A percentile compares a stretch with the other conserved stretches of the same genome.
phyloP scores from a whole-genome alignment of 768 basidiomycete genomes.

The Auriscalpium microsporum region DNA sequence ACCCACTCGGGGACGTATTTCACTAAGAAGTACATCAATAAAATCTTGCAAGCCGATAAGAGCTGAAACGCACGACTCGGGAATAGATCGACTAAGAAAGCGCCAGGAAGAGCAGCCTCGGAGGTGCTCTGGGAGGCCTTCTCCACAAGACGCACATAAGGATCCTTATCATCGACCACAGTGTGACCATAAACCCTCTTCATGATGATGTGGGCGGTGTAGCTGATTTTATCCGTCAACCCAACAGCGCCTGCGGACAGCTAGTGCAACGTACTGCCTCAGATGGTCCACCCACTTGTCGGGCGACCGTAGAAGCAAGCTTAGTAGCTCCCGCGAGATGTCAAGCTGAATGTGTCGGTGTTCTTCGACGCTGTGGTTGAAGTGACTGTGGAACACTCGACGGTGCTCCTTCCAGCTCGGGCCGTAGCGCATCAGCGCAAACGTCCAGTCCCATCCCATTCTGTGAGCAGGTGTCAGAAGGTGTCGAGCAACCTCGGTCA shows the following conservation, averaged over 20 bases:
- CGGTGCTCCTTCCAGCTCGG: constrained; percentile 17
- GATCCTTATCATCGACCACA: constrained; percentile 8
- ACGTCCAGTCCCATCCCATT: constrained; percentile 18
- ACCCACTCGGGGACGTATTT: constrained; percentile 21
- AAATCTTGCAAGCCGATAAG: not conserved
- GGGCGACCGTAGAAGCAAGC: constrained; percentile 11
- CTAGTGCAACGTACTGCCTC: constrained; percentile 4
- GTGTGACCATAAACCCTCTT: constrained; percentile 13
- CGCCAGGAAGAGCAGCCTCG: constrained; percentile 12
- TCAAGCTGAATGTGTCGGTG: constrained; percentile 11
- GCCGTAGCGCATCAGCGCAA: constrained; percentile 17
- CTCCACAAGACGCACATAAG: constrained; percentile 10
- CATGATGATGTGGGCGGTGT: constrained; percentile 3
- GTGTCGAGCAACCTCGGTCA: not conserved
- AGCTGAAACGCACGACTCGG: constrained; percentile 14
- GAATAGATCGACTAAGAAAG: constrained; percentile 18
- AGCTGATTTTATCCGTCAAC: not conserved
- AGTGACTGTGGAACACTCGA: constrained; percentile 16
- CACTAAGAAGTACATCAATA: constrained; percentile 3
- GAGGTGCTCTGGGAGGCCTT: constrained; percentile 7
- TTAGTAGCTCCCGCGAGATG: constrained; percentile 9
- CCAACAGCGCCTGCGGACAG: too few relatives aligned
- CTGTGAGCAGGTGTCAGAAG: not conserved
- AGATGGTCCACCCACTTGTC: constrained; percentile 10
- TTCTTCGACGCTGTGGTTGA: constrained; percentile 9